Evolutionary conservation across 495 filamentous ascomycete genomes (phyloP), one percentile per base, ranked within the genome.

Genomic region (Bombardia bombarda): DNA sequence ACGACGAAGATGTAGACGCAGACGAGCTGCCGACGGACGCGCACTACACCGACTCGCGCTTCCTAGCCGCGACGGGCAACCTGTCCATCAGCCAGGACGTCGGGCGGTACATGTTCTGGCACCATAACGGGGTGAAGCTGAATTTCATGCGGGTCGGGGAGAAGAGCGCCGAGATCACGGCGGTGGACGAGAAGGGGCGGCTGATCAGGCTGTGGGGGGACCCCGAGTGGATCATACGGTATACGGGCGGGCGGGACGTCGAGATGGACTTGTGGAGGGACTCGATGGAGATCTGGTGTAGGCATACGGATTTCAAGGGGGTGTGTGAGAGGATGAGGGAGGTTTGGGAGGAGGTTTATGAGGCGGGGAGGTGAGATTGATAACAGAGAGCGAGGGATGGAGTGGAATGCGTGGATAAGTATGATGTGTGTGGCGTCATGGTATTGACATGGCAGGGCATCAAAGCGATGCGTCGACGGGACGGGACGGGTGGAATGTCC

Each of bases 61-160:
- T 50, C 24, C 47, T 57, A 6, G 40, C 28, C 0, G 40, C 38
- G 1, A 1, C 19, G 0, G 38, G 32, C 0, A 42, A 52, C 32
- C 35, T 43, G 16, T 28, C 20, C 1, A 7, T 46, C 1, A n/a
- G 50, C n/a, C 40, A 45, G 5, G 36, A 42, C 60, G 3, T 60
- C 66, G 34, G 20, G 0, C 59, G 56, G 5, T 50, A 63, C 18
- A 72, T 78, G 55, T 78, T 77, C 41, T 62, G 76, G 37, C 75
- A 79, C 50, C 69, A 69, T 40, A 74, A 73, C 47, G 70, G 68
- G 32, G 70, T 72, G 40, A 77, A 78, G 45, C 70, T 76, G 44
- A 73, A 78, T 43, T 70, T 18, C 32, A 33, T 2, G n/a, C 32
- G 13, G 2, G 7, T 14, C 7, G 7, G 3, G 12, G 9, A 10